A percentile compares a stretch with the other conserved stretches of the same genome.
Evolutionary conservation across 140 eudicot genomes (phyloP).

Genomic region (Ambrosia hybrid): DNA sequence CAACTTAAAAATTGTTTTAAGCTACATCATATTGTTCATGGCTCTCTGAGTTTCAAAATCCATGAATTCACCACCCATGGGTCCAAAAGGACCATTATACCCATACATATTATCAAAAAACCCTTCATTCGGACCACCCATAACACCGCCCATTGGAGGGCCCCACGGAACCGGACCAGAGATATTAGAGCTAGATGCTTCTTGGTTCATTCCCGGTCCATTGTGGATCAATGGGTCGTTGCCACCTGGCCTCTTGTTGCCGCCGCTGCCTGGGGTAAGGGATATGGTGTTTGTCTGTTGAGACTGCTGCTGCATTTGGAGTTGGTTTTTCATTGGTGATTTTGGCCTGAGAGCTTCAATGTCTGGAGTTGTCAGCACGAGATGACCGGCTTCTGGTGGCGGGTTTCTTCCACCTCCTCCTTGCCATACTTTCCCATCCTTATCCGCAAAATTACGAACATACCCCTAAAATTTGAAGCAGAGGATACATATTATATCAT

Average conservation of each 20-base stretch:
- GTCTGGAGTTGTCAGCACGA: constrained; percentile 82
- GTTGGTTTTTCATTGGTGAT: constrained; percentile 98
- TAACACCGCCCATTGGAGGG: constrained; percentile 31
- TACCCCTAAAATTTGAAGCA: constrained; percentile 52
- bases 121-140: constrained; percentile 33
- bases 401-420: constrained; percentile 99
- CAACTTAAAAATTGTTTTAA: constrained; percentile 12
- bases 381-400: constrained; percentile 96
- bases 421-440: constrained; percentile 94
- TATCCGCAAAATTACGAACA: constrained; percentile 65
- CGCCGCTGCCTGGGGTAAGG: constrained; percentile 45
- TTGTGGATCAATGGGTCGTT: constrained; percentile 58
- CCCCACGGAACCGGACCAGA: constrained; percentile 71
- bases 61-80: constrained; percentile 53
- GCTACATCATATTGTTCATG: constrained; percentile 63
- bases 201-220: constrained; percentile 58
- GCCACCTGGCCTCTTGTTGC: constrained; percentile 55
- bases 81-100: constrained; percentile 58
- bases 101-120: constrained; percentile 73
- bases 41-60: constrained; percentile 69
- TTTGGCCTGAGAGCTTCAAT: constrained; percentile 92
- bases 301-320: constrained; percentile 74
- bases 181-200: constrained; percentile 60
- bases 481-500: not conserved
- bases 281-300: constrained; percentile 58